Conservation (phyloP, 2,329 filamentous ascomycete species). For the Xylaria sp. region DNA sequence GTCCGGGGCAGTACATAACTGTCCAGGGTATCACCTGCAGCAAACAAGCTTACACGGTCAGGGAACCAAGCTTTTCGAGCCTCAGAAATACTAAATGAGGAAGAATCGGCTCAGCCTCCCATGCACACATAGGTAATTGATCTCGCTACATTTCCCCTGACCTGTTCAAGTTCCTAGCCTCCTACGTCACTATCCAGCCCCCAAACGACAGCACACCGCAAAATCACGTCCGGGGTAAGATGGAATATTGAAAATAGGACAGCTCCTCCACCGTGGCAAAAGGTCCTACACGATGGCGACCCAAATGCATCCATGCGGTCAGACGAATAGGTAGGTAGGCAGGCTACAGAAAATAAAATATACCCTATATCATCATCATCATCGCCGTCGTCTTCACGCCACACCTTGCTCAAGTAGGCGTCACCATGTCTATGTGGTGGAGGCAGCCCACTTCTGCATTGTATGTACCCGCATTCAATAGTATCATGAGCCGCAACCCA, state of each 20-base stretch:
- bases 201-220: not conserved
- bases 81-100: not conserved
- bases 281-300: not conserved
- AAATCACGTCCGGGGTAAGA: not conserved
- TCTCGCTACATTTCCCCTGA: not conserved
- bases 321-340: too few relatives aligned
- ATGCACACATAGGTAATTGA: too few relatives aligned
- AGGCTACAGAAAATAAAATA: too few relatives aligned
- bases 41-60: not conserved
- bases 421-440: not conserved
- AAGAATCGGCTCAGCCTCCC: too few relatives aligned
- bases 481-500: not conserved
- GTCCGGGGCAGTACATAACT: too few relatives aligned
- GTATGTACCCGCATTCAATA: too few relatives aligned
- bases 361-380: too few relatives aligned
- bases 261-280: not conserved
- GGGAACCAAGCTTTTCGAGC: not conserved
- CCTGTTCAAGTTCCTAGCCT: not conserved
- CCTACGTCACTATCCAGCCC: not conserved
- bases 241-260: not conserved
- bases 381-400: too few relatives aligned
- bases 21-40: not conserved
- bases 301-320: too few relatives aligned
- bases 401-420: not conserved
- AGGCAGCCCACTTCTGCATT: too few relatives aligned